These are phyloP conservation scores for Coemansia sp. DNA, from an alignment of 192 early-diverging fungal genomes.

Conservation along the genomic window DNA sequence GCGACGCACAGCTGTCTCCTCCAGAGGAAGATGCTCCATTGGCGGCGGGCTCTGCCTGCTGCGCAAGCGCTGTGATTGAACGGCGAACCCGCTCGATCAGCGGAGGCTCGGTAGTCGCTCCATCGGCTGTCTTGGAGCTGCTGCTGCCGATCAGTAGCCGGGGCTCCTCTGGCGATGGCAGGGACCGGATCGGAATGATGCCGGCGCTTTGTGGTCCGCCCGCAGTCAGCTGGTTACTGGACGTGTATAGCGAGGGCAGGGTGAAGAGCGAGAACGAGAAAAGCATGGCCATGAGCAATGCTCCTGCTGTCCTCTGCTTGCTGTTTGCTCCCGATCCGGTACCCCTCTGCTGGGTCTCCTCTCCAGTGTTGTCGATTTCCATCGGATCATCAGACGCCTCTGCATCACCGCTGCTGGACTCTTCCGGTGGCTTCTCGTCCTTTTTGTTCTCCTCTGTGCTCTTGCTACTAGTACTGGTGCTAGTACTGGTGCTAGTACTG, in stretches of 20 bases:
- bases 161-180: slow-evolving; percentile 24
- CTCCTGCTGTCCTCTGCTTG: slow-evolving; percentile 31
- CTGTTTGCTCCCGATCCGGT: too few species aligned
- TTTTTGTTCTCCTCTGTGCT: neutral
- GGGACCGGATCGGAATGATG: slow-evolving; percentile 16
- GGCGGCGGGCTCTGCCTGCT: slow-evolving; percentile 17
- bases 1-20: slow-evolving; percentile 4
- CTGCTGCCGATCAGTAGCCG: slow-evolving; percentile 28
- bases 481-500: neutral
- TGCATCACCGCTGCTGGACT: neutral
- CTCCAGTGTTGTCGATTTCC: slow-evolving; percentile 53
- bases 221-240: slow-evolving; percentile 30
- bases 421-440: neutral
- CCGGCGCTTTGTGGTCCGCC: slow-evolving; percentile 32
- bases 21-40: too few species aligned
- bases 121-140: neutral
- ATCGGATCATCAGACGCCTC: slow-evolving; percentile 14
- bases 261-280: slow-evolving; percentile 85
- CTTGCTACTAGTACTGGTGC: neutral
- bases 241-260: slow-evolving; percentile 59
- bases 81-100: slow-evolving; percentile 45
- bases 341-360: too few species aligned
- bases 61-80: slow-evolving; percentile 31
- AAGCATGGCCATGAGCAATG: slow-evolving; percentile 65
- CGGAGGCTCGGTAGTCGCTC: slow-evolving; percentile 17